Conservation (phyloP, 1,284 basidiomycete species). For the Stereum hirsutum region DNA sequence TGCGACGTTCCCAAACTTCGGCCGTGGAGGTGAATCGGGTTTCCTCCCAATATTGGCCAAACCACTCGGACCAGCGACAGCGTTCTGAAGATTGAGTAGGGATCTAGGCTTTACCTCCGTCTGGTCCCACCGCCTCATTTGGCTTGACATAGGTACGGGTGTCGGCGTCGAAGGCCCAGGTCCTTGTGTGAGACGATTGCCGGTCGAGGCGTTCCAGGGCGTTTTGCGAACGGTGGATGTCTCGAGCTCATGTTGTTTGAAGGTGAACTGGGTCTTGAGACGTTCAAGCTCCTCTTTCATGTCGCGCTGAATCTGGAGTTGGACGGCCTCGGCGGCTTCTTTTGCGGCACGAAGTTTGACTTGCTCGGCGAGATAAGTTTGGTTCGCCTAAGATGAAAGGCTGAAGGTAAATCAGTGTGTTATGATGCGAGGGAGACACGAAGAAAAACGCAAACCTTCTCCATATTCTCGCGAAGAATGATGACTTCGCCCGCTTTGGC, state of each 20-base stretch:
- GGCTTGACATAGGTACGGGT: constrained; percentile 21
- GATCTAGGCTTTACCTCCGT: too few relatives aligned
- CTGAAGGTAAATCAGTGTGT: constrained; percentile 1
- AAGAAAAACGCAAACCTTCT: constrained; percentile 32
- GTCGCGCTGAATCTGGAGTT: constrained; percentile 43
- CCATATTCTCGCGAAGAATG: constrained; percentile 45
- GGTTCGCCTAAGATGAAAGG: constrained; percentile 46
- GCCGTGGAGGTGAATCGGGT: background rate
- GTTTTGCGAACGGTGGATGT: constrained; percentile 44
- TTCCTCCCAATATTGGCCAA: too few relatives aligned
- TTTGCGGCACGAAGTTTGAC: constrained; percentile 48
- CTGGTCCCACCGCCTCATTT: constrained; percentile 30
- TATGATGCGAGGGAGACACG: background rate
- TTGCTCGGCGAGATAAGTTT: constrained; percentile 50
- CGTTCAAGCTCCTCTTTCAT: constrained; percentile 62
- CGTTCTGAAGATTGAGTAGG: too few relatives aligned
- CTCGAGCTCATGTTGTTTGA: constrained; percentile 73
- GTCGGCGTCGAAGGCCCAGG: constrained; percentile 24
- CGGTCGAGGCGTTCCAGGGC: too few relatives aligned
- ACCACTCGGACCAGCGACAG: constrained; percentile 19
- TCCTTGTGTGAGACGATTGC: constrained; percentile 30
- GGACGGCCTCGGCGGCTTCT: constrained; percentile 31
- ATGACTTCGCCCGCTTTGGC: constrained; percentile 56
- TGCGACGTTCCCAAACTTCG: background rate
- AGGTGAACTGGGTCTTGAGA: constrained; percentile 56